Evolutionary conservation across 352 stramenopile species (phyloP), one percentile per base, ranked within the genome.

Genomic region (Pythium apleroticum): DNA sequence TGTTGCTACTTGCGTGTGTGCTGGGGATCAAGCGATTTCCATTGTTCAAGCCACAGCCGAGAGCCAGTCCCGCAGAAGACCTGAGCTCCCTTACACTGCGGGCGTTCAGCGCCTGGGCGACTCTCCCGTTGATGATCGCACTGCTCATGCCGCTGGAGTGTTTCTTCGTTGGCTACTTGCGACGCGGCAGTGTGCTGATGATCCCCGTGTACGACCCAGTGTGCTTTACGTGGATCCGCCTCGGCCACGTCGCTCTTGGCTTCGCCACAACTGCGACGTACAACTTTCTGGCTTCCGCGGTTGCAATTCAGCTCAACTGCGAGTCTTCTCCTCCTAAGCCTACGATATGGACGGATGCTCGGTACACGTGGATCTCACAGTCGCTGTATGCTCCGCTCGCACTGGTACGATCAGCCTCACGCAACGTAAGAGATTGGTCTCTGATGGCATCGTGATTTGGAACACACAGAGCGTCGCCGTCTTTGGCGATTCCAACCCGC

Each of bases 41-140:
- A 11, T 49, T 91, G 25, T 90, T 90, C 61, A 90, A 90, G 54
- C 77, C 80, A 0, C 79, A 90, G 54, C 79, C 79, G 0, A 76
- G 68, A 48, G 60, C 31, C 3, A 66, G 69, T n/a, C 74, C 76
- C 6, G 30, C 60, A 20, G 83, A 91, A 67, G 77, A 88, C 39
- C 25, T 76, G 1, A 86, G 79, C 37, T 80, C 78, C 3, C 25
- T 89, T 27, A 39, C 73, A 24, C 52, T 91, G 19, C 74, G 80
- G 11, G 37, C 81, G 19, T 89, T 88, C 64, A 83, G 79, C 43
- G 72, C 82, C 24, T 91, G 79, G 80, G 25, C 69, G 22, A 59
- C 68, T 22, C 31, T 91, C 0, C 80, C 77, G 0, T 17, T 80
- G 0, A 80, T 88, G 66, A 84, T 90, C 19, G 65, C 62, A 17